Evolutionary conservation across 1,139 yeast genomes (phyloP).

Genomic region (Hemisphaericaspora subhashii): DNA sequence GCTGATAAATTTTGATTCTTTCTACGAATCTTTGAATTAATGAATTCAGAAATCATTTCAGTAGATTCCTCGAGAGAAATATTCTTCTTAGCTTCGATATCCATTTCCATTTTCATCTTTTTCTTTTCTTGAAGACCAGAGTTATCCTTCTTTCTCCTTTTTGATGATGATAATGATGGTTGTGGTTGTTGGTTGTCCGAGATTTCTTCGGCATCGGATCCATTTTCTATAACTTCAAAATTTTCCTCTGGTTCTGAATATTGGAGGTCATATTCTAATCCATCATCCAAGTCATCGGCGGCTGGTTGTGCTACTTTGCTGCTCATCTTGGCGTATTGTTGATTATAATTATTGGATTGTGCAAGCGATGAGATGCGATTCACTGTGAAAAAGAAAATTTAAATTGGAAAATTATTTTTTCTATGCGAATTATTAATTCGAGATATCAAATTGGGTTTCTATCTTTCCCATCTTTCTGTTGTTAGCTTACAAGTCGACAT

Average conservation of each 20-base stretch:
- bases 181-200: slow-evolving; percentile 6
- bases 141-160: slow-evolving; percentile 32
- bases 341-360: background rate
- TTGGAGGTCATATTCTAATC: slow-evolving; percentile 56
- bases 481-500: too few species aligned
- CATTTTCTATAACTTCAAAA: slow-evolving; percentile 14
- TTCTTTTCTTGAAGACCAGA: slow-evolving; percentile 51
- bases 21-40: slow-evolving; percentile 52
- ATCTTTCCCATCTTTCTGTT: too few species aligned
- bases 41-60: slow-evolving; percentile 58
- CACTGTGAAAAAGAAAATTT: background rate
- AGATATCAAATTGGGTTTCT: too few species aligned
- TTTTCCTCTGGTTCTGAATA: slow-evolving; percentile 19
- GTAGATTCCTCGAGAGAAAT: slow-evolving; percentile 50
- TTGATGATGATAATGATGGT: too few species aligned
- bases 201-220: slow-evolving; percentile 12
- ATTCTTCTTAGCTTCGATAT: slow-evolving; percentile 48
- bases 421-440: too few species aligned
- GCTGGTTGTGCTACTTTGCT: slow-evolving; percentile 10
- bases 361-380: slow-evolving; percentile 6
- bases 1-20: slow-evolving; percentile 58
- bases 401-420: background rate
- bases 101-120: slow-evolving; percentile 58
- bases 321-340: background rate
- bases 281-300: slow-evolving; percentile 69